These are phyloP conservation scores for Fagopyrum tataricum DNA, from an alignment of 148 eudicot genomes.

Conservation along the genomic window DNA sequence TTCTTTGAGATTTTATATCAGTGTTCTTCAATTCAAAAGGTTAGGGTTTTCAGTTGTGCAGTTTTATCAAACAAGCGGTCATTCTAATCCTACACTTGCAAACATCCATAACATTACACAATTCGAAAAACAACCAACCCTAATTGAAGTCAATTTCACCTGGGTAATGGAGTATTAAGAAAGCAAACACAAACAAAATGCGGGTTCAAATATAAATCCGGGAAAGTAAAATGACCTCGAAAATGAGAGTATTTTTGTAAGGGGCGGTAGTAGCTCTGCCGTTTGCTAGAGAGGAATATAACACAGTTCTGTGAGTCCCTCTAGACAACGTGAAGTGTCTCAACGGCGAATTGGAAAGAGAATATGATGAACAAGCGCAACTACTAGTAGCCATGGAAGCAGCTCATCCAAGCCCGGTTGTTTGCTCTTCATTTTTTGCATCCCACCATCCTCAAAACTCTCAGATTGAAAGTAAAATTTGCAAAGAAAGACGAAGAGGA, in stretches of 20 bases:
- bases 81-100: constrained; percentile 1
- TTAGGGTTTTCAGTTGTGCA: not conserved
- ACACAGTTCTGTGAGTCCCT: not conserved
- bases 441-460: constrained; percentile 8
- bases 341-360: not conserved
- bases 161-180: not conserved
- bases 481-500: not conserved
- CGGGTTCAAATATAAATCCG: not conserved
- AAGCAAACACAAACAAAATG: not conserved
- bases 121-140: not conserved
- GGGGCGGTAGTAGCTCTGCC: constrained; percentile 1
- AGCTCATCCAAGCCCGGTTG: not conserved
- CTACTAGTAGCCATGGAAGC: constrained; percentile 14
- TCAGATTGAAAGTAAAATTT: not conserved
- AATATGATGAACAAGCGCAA: constrained; percentile 10
- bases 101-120: no score
- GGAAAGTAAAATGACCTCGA: constrained; percentile 10
- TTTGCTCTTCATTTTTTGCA: constrained; percentile 10
- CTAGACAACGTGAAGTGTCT: not conserved
- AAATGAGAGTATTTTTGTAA: constrained; percentile 11
- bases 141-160: not conserved
- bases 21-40: not conserved
- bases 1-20: no score
- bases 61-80: not conserved
- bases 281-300: constrained; percentile 4